These are phyloP conservation scores for Musa acuminata DNA, from an alignment of 176 grass and related monocot genomes.

Conservation along the genomic window DNA sequence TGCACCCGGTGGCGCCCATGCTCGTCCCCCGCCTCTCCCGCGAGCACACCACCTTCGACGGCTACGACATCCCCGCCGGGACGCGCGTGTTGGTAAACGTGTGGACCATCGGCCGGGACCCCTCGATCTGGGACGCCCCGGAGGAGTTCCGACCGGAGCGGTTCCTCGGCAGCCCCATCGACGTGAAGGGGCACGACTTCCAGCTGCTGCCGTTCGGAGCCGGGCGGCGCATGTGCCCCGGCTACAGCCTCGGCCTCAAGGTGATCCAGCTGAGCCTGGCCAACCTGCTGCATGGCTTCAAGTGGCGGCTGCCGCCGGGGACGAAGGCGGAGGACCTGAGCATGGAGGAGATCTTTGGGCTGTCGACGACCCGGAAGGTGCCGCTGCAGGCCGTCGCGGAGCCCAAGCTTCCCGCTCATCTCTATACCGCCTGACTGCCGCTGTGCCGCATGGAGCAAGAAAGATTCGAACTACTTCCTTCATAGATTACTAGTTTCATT, in stretches of 20 bases:
- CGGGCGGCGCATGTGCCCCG: slow-evolving; percentile 57
- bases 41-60: slow-evolving; percentile 28
- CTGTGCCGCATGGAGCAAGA: too few relatives aligned
- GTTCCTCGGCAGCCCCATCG: slow-evolving; percentile 30
- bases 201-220: slow-evolving; percentile 50
- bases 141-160: slow-evolving; percentile 45
- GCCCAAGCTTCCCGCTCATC: slow-evolving; percentile 28
- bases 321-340: slow-evolving; percentile 29
- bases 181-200: slow-evolving; percentile 48
- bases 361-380: slow-evolving; percentile 33
- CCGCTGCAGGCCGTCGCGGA: slow-evolving; percentile 33
- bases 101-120: slow-evolving; percentile 48
- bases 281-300: slow-evolving; percentile 42
- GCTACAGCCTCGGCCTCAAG: slow-evolving; percentile 40
- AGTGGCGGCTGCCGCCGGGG: slow-evolving; percentile 38
- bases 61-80: slow-evolving; percentile 34
- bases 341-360: slow-evolving; percentile 36
- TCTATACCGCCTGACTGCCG: slow-evolving; percentile 10
- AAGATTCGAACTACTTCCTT: too few relatives aligned
- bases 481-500: too few relatives aligned
- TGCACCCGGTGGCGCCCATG: slow-evolving; percentile 43
- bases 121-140: slow-evolving; percentile 33
- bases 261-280: slow-evolving; percentile 39
- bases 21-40: slow-evolving; percentile 32
- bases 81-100: slow-evolving; percentile 34